Evolutionary conservation across 305 asterid species (phyloP).

Genomic region (Stenogyne calaminthoides): DNA sequence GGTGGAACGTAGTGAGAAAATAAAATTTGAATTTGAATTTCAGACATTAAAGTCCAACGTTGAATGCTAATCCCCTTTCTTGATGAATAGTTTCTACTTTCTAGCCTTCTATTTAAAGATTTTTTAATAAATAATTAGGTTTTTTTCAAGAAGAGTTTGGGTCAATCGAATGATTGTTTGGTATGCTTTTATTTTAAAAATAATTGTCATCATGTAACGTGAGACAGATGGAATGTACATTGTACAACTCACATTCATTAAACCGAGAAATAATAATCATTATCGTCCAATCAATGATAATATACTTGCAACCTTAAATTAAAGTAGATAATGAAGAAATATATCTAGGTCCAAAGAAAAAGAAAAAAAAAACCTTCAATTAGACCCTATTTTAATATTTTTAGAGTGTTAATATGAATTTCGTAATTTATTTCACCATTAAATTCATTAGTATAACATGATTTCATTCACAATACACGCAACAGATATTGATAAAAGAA

Average conservation of each 20-base stretch:
- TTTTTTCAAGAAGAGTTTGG: background rate
- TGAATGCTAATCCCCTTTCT: background rate
- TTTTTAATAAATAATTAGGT: background rate
- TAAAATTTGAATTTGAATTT: background rate
- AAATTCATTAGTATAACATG: background rate
- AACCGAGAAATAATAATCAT: background rate
- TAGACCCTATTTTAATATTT: background rate
- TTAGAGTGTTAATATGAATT: background rate
- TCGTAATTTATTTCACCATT: background rate
- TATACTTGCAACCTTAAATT: background rate
- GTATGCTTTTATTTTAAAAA: constrained; percentile 21
- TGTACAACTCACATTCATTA: constrained; percentile 12
- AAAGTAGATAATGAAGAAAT: too few species aligned
- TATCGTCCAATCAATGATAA: background rate
- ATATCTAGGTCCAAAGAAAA: too few species aligned
- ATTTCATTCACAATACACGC: background rate
- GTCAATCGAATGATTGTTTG: constrained; percentile 15
- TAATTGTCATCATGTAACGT: constrained; percentile 13
- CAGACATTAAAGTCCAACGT: background rate
- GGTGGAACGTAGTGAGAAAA: background rate
- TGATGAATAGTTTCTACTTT: background rate
- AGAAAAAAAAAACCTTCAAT: too few species aligned
- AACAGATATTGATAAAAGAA: background rate
- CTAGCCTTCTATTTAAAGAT: background rate
- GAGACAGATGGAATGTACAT: constrained; percentile 9